Conservation (phyloP, 192 early-diverging fungal species). For the Podila clonocystis region DNA sequence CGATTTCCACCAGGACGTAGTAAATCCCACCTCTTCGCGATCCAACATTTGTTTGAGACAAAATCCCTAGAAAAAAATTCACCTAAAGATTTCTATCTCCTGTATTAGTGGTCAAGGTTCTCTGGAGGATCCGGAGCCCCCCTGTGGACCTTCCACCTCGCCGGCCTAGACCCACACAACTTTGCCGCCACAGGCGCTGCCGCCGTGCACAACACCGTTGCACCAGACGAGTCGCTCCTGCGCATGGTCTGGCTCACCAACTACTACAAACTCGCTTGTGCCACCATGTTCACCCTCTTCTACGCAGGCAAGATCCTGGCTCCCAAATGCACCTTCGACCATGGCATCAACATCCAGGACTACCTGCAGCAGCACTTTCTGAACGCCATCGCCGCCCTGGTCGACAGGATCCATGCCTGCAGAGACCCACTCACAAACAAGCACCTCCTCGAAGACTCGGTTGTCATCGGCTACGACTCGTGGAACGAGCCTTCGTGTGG, state of each 20-base stretch:
- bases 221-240: conserved; percentile 39
- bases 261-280: conserved; percentile 60
- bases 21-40: too few species aligned
- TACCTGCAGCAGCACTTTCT: conserved; percentile 62
- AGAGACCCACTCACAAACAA: conserved; percentile 14
- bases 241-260: conserved; percentile 70
- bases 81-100: too few species aligned
- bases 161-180: conserved; percentile 55
- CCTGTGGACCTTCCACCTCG: conserved; percentile 60
- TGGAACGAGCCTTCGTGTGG: conserved; percentile 69
- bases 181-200: conserved; percentile 61
- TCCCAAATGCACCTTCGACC: conserved; percentile 51
- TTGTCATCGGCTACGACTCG: conserved; percentile 64
- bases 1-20: conserved; percentile 69
- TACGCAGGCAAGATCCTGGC: conserved; percentile 61
- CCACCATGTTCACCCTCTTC: conserved; percentile 67
- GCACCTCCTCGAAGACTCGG: conserved; percentile 38
- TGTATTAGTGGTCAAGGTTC: conserved; percentile 52
- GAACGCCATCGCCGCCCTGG: conserved; percentile 47
- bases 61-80: too few species aligned
- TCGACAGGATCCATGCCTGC: conserved; percentile 40
- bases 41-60: too few species aligned
- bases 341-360: conserved; percentile 60
- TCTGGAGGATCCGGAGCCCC: conserved; percentile 65
- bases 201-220: conserved; percentile 56